Evolutionary conservation across 768 basidiomycete species (phyloP), one percentile per base, ranked within the genome.

Genomic region (Kwoniella dejecticola): DNA sequence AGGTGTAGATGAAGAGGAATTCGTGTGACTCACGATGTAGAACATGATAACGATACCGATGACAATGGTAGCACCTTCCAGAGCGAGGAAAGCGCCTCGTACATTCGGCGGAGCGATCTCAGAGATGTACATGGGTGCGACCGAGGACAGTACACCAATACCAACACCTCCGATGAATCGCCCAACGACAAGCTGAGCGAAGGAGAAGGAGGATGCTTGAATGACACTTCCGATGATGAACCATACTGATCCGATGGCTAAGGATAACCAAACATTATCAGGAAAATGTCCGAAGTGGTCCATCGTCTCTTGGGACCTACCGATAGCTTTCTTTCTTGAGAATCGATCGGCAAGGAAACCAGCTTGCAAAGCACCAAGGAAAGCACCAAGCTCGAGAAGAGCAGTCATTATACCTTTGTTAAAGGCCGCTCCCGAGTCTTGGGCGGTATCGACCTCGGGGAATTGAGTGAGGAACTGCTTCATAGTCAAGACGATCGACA

Each of bases 361-460:
- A 47, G 87, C 88, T 58, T 83, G 77, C 19, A 90, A 82, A 11
- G 88, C 87, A 60, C 89, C 89, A 57, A 87, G 81, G 86, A 88
- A 89, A 23, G 89, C 89, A 52, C 76, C 77, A 31, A 75, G 64
- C 48, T 73, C 67, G n/a, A 52, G 50, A n/a, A 52, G 12, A 15
- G 31, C 50, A 33, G 50, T 52, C 50, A 52, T 52, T 7, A 52
- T 17, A 8, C 50, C 50, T 19, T 52, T 52, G 27, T 52, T 52
- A 19, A 52, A 52, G 19, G 19, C 24, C 15, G 50, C 50, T 11
- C n/a, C 10, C n/a, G 50, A 52, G n/a, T 21, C 15, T 17, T n/a
- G 15, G 6, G 27, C 19, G 8, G 17, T 19, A 38, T 52, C 50
- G 50, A 36, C 36, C 4, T n/a, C 50, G 15, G 50, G 50, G 36